Conservation (phyloP, 1,284 basidiomycete genomes). For the Jaminaea rosea region DNA sequence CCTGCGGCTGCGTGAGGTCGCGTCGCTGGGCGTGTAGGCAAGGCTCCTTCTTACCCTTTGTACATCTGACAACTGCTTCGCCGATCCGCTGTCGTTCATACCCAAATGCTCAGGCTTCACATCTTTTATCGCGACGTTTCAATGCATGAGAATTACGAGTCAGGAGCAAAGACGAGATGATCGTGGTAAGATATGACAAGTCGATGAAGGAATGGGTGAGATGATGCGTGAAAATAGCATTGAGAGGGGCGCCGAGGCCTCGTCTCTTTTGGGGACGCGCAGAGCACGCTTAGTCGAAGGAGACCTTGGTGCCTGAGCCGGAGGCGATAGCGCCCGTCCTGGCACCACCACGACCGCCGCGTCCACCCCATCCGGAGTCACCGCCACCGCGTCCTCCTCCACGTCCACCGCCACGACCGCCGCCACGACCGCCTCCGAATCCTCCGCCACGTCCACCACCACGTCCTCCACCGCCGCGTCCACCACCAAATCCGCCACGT, state of each 20-base stretch:
- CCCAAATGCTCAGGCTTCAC: too few relatives aligned
- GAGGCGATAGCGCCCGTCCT: constrained; percentile 4
- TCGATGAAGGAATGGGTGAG: too few relatives aligned
- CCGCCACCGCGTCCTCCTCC: constrained; percentile 7
- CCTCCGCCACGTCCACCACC: constrained; percentile 2
- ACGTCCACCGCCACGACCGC: constrained; percentile 1
- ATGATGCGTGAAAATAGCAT: too few relatives aligned
- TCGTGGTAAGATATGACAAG: too few relatives aligned
- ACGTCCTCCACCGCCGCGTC: constrained; percentile 4
- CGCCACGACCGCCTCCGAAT: neutral
- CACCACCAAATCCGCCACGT: constrained; percentile 7
- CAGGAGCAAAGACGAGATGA: too few relatives aligned
- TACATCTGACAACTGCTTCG: too few relatives aligned
- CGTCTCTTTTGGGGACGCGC: neutral
- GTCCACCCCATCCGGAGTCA: constrained; percentile 2
- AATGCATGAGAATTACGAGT: too few relatives aligned
- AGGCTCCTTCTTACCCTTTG: too few relatives aligned
- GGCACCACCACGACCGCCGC: constrained; percentile 7
- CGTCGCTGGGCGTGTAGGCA: too few relatives aligned
- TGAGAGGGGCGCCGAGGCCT: neutral
- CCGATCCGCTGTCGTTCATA: too few relatives aligned
- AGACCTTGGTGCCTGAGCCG: constrained; percentile 5
- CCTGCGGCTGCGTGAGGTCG: too few relatives aligned
- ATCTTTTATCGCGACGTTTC: too few relatives aligned
- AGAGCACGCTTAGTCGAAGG: constrained; percentile 6